A percentile compares a stretch with the other conserved stretches of the same genome.
Evolutionary conservation across 2,329 filamentous ascomycete species (phyloP).

Genomic region (Apiospora malaysiana): DNA sequence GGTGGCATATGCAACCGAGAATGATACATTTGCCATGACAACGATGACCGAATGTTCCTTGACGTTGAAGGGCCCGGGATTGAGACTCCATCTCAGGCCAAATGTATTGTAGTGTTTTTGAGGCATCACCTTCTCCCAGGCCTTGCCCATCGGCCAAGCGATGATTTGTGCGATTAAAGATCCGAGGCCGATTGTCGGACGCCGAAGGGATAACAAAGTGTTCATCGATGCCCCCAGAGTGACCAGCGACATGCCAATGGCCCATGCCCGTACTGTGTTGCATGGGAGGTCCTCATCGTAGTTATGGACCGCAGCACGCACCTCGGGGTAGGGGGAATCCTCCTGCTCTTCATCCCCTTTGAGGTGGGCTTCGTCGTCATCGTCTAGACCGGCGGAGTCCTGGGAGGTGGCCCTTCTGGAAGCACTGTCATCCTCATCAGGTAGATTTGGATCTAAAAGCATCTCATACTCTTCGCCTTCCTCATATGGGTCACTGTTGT

Average conservation of each 20-base stretch:
- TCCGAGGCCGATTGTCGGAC: constrained; percentile 65
- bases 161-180: constrained; percentile 68
- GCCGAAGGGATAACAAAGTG: constrained; percentile 67
- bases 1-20: constrained; percentile 73
- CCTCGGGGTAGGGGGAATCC: constrained; percentile 71
- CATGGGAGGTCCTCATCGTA: constrained; percentile 69
- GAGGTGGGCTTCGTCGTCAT: constrained; percentile 37
- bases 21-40: constrained; percentile 74
- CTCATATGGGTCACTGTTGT: constrained; percentile 44
- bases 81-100: constrained; percentile 62
- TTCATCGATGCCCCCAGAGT: constrained; percentile 65
- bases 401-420: constrained; percentile 31
- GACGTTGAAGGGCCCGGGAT: constrained; percentile 72
- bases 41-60: constrained; percentile 74
- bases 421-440: constrained; percentile 49
- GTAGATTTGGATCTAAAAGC: constrained; percentile 59
- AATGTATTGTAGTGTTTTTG: constrained; percentile 55
- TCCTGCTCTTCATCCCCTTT: constrained; percentile 53
- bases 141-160: constrained; percentile 67
- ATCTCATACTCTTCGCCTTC: constrained; percentile 61
- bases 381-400: constrained; percentile 33
- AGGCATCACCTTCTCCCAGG: constrained; percentile 64
- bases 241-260: constrained; percentile 63
- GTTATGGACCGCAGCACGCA: constrained; percentile 67
- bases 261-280: constrained; percentile 71